Conservation (phyloP, 106 monocot genomes). For the Dioscorea zingiberensis region DNA sequence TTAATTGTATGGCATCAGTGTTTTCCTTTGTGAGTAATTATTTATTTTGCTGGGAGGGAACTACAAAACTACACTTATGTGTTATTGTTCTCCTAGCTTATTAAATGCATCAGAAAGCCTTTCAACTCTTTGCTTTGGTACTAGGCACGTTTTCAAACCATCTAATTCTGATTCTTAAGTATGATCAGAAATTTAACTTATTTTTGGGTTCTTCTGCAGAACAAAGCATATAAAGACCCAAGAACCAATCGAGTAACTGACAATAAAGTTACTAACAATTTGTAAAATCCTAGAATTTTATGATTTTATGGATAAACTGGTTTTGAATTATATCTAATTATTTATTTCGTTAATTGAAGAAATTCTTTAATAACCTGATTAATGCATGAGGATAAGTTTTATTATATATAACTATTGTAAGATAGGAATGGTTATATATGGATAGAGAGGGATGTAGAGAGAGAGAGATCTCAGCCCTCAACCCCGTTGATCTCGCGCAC, state of each 20-base stretch:
- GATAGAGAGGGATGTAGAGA: no score
- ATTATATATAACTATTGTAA: no score
- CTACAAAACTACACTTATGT: constrained; percentile 60
- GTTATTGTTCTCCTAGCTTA: constrained; percentile 81
- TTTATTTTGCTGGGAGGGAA: constrained; percentile 58
- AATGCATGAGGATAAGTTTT: no score
- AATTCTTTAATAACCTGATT: no score
- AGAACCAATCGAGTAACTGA: constrained; percentile 2
- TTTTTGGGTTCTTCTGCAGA: constrained; percentile 30
- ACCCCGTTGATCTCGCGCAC: no score
- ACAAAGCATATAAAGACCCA: constrained; percentile 67
- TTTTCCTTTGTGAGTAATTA: not conserved
- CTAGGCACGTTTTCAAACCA: constrained; percentile 44
- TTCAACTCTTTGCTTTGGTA: constrained; percentile 81
- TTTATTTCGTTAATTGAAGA: no score
- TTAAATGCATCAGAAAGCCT: constrained; percentile 67
- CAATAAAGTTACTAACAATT: not conserved
- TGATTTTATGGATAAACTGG: no score
- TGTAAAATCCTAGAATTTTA: no score
- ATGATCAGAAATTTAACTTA: not conserved
- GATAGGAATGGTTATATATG: no score
- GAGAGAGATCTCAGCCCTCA: no score
- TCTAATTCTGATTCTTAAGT: not conserved
- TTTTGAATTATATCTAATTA: no score
- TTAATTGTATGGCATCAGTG: not conserved